Base-by-base conservation (phyloP, 768 basidiomycete genomes). In the Russula sp. region DNA sequence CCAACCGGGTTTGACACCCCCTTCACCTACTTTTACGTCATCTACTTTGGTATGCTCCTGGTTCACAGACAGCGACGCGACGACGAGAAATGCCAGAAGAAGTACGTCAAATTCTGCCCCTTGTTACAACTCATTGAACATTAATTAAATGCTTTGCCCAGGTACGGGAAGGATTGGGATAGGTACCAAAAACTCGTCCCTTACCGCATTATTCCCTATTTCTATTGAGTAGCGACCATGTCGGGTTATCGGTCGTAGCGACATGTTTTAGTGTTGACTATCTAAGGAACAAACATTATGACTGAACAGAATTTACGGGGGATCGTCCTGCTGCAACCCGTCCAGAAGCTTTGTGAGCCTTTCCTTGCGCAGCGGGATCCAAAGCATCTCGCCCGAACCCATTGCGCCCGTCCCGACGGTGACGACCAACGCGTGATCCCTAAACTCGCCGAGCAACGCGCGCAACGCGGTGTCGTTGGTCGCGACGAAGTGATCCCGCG, bases 91-190 rank as follows among this genome's bases (percentile, higher is more conserved):
- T 99, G 97, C 73, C 79, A 84, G 71, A 82, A 86, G 70, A 98
- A 66, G 87, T 75, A 18, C 53, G 56, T 60, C 55, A 42, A 42
- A 51, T 31, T 50, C 57, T 52, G 54, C 42, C 9, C 44, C 32
- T 9, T 40, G 58, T 53, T 14, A 39, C 49, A 6, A 14, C 20
- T 44, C 37, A 6, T 59, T 27, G 39, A 37, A 40, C 27, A 27
- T 20, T 45, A 13, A 39, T 47, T 61, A 62, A 14, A 60, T 13
- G 4, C 27, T 27, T 20, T 58, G 32, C 6, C 20, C 66, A 94
- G 91, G 73, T 96, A 99, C 71, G 94, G 95, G 31, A 83, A 90
- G 68, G 95, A 98, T 70, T 98, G 96, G 96, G 80, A 85, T 59
- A 87, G 81, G 75, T 98, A 98, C 78, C 91, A 85, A 77, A 80